These are phyloP conservation scores for Leptodontidium sp. DNA, from an alignment of 2,329 filamentous ascomycete species.

Conservation along the genomic window DNA sequence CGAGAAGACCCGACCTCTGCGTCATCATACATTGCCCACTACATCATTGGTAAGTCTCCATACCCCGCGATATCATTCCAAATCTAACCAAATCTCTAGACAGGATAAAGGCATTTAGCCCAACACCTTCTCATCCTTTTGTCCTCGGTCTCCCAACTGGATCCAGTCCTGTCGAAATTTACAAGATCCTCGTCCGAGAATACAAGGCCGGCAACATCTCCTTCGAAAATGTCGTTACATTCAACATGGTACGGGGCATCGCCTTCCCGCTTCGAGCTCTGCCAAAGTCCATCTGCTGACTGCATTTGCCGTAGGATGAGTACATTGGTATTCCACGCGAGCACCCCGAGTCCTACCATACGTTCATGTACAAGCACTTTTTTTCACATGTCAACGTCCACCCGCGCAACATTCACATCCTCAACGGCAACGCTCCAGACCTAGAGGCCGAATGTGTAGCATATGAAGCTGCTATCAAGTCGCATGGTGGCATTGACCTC, in stretches of 20 bases:
- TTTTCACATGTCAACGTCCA: constrained; percentile 86
- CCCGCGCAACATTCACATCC: constrained; percentile 83
- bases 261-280: constrained; percentile 16
- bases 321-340: constrained; percentile 85
- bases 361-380: constrained; percentile 93
- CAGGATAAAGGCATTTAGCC: constrained; percentile 79
- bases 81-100: constrained; percentile 53
- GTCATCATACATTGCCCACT: constrained; percentile 80
- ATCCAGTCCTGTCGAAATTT: constrained; percentile 80
- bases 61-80: constrained; percentile 11
- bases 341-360: constrained; percentile 87
- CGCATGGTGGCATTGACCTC: constrained; percentile 80
- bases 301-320: constrained; percentile 67
- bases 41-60: constrained; percentile 70
- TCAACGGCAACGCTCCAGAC: constrained; percentile 81
- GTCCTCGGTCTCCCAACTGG: constrained; percentile 86
- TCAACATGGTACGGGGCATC: constrained; percentile 76
- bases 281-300: constrained; percentile 20
- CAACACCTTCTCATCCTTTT: constrained; percentile 76
- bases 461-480: constrained; percentile 81
- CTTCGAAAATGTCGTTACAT: constrained; percentile 88
- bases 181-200: constrained; percentile 76
- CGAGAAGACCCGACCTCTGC: constrained; percentile 74
- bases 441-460: constrained; percentile 79
- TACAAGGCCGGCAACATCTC: constrained; percentile 78